phyloP scores from a whole-genome alignment of 192 early-diverging fungal species.

The Entophlyctis luteolus region DNA sequence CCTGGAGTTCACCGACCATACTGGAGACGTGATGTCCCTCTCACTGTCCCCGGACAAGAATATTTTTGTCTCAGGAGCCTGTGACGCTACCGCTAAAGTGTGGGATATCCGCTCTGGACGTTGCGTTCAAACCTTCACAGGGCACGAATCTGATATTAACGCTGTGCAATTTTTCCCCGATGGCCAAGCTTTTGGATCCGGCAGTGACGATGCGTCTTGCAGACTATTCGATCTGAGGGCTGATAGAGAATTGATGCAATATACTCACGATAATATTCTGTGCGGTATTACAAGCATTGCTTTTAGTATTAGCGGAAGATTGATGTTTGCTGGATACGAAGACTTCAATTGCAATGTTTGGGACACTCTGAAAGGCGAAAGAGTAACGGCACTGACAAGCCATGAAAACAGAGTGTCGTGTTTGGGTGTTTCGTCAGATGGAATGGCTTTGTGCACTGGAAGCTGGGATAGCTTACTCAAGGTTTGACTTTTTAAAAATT shows the following conservation, averaged over 20 bases:
- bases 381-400: constrained; percentile 85
- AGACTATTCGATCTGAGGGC: constrained; percentile 96
- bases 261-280: constrained; percentile 96
- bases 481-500: constrained; percentile 44
- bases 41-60: constrained; percentile 89
- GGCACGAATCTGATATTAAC: constrained; percentile 98
- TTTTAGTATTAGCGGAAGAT: constrained; percentile 91
- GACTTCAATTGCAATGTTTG: constrained; percentile 99
- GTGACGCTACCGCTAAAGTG: constrained; percentile 96
- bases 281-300: constrained; percentile 98
- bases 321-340: constrained; percentile 96
- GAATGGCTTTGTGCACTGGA: constrained; percentile 97
- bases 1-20: constrained; percentile 96
- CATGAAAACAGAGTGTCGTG: constrained; percentile 98
- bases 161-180: constrained; percentile 99
- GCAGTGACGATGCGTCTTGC: constrained; percentile 98
- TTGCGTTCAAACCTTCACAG: constrained; percentile 97
- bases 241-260: constrained; percentile 96
- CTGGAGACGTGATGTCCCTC: constrained; percentile 97
- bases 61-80: constrained; percentile 97
- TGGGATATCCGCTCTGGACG: constrained; percentile 97
- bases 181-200: constrained; percentile 95
- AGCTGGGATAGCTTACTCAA: constrained; percentile 97
- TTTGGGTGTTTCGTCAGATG: constrained; percentile 92
- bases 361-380: constrained; percentile 95